Conservation (phyloP, 306 rosid species). For the Prinsepia uniflora region DNA sequence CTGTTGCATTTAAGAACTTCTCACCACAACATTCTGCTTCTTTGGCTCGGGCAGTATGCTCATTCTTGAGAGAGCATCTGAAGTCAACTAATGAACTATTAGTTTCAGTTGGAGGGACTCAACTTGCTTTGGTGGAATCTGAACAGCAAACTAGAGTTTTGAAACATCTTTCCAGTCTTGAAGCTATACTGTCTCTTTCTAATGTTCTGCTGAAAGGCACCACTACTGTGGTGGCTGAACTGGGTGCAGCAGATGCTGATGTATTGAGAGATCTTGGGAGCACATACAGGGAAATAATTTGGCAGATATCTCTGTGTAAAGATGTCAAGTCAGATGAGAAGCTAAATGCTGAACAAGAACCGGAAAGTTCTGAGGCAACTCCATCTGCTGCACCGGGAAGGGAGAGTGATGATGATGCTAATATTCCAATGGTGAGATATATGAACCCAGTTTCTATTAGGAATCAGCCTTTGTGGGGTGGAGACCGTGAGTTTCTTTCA, state of each 20-base stretch:
- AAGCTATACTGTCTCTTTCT: slow-evolving; percentile 70
- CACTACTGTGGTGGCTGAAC: slow-evolving; percentile 72
- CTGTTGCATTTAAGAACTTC: slow-evolving; percentile 89
- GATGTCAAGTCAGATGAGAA: slow-evolving; percentile 78
- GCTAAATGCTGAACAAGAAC: slow-evolving; percentile 63
- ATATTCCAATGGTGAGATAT: slow-evolving; percentile 70
- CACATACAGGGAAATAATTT: slow-evolving; percentile 76
- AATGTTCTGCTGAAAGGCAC: slow-evolving; percentile 86
- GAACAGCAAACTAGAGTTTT: slow-evolving; percentile 59
- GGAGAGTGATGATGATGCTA: slow-evolving; percentile 93
- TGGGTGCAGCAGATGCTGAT: slow-evolving; percentile 84
- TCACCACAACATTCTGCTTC: slow-evolving; percentile 89
- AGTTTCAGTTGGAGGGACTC: slow-evolving; percentile 72
- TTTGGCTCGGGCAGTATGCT: slow-evolving; percentile 84
- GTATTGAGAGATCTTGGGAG: slow-evolving; percentile 84
- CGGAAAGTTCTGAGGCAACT: slow-evolving; percentile 63
- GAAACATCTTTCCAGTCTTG: slow-evolving; percentile 81
- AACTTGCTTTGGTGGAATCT: slow-evolving; percentile 69
- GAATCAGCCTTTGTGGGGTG: slow-evolving; percentile 83
- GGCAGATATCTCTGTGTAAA: slow-evolving; percentile 85
- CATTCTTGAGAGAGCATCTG: slow-evolving; percentile 74
- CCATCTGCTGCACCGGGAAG: slow-evolving; percentile 64
- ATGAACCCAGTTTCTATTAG: slow-evolving; percentile 77
- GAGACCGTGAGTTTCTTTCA: slow-evolving; percentile 87
- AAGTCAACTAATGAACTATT: slow-evolving; percentile 82